phyloP scores from a whole-genome alignment of 495 filamentous ascomycete species.

The Hypoxylon crocopeplum region DNA sequence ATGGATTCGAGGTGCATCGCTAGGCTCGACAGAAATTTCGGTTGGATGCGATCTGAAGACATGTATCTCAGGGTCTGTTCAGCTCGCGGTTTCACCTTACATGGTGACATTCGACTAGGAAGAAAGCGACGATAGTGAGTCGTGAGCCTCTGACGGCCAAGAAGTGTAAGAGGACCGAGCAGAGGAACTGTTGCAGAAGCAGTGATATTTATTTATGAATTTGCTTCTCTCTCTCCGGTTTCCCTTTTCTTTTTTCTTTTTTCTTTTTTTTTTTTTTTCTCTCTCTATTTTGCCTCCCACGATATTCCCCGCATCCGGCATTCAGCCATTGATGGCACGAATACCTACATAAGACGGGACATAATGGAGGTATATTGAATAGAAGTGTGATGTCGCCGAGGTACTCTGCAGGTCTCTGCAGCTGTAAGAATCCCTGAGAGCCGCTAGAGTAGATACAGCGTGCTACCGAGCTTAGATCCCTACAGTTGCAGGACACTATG shows the following conservation, averaged over 20 bases:
- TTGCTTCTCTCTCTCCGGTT: no score
- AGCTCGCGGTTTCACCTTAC: conserved; percentile 11
- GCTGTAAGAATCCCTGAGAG: conserved; percentile 15
- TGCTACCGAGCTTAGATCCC: conserved; percentile 22
- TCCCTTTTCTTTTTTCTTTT: conserved; percentile 1
- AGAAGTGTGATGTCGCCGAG: conserved; percentile 16
- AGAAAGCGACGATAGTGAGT: no score
- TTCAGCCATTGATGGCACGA: conserved; percentile 15
- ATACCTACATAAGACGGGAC: no score
- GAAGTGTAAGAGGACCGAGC: no score
- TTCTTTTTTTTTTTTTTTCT: conserved; percentile 3
- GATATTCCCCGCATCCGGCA: conserved; percentile 18
- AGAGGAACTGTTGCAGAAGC: no score
- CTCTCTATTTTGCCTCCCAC: conserved; percentile 3
- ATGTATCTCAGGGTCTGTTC: conserved; percentile 2
- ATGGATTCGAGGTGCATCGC: conserved; percentile 29
- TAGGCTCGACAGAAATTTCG: conserved; percentile 28
- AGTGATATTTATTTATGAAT: no score
- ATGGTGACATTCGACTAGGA: background rate
- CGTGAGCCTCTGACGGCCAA: no score
- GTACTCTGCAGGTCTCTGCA: conserved; percentile 20
- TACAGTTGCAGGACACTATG: conserved; percentile 28
- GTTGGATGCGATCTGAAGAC: conserved; percentile 21
- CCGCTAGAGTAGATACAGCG: conserved; percentile 26
- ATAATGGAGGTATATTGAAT: background rate